These are phyloP conservation scores for Mycena belliarum DNA, from an alignment of 768 basidiomycete species.

Conservation along the genomic window DNA sequence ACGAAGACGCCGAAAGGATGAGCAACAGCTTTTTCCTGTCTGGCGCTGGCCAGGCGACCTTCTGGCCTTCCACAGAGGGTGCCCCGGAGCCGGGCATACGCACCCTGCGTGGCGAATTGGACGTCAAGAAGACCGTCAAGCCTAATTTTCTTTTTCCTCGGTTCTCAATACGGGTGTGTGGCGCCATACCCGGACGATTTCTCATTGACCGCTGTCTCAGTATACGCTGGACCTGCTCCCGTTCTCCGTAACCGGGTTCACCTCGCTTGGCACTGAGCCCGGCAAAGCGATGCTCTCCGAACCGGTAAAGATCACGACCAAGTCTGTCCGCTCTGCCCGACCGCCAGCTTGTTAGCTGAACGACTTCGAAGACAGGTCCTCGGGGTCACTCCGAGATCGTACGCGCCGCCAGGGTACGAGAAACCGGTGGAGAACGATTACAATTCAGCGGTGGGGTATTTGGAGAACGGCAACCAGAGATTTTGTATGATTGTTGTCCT, in stretches of 20 bases:
- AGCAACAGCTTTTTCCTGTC: conserved; percentile 50
- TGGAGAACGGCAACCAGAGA: conserved; percentile 59
- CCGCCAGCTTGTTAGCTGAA: neutral
- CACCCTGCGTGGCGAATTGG: conserved; percentile 51
- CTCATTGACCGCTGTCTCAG: conserved; percentile 27
- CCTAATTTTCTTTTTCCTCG: conserved; percentile 41
- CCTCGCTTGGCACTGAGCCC: conserved; percentile 17
- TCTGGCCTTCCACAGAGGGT: conserved; percentile 47
- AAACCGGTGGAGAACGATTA: conserved; percentile 46
- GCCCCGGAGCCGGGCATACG: conserved; percentile 33
- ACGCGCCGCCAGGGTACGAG: conserved; percentile 55
- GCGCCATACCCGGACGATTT: neutral
- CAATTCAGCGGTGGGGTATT: conserved; percentile 50
- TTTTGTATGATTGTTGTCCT: conserved; percentile 29
- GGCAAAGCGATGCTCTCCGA: conserved; percentile 36
- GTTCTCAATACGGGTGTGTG: conserved; percentile 49
- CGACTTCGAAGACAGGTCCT: conserved; percentile 28
- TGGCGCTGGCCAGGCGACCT: conserved; percentile 43
- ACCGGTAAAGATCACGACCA: conserved; percentile 39
- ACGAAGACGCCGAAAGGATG: conserved; percentile 36
- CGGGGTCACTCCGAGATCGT: conserved; percentile 43
- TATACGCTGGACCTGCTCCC: conserved; percentile 47
- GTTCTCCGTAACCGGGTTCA: conserved; percentile 46
- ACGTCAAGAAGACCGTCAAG: conserved; percentile 45
- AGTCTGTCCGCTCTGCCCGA: neutral